Evolutionary conservation across 306 rosid genomes (phyloP), one percentile per base, ranked within the genome.

Genomic region (Cucumis cinereus): DNA sequence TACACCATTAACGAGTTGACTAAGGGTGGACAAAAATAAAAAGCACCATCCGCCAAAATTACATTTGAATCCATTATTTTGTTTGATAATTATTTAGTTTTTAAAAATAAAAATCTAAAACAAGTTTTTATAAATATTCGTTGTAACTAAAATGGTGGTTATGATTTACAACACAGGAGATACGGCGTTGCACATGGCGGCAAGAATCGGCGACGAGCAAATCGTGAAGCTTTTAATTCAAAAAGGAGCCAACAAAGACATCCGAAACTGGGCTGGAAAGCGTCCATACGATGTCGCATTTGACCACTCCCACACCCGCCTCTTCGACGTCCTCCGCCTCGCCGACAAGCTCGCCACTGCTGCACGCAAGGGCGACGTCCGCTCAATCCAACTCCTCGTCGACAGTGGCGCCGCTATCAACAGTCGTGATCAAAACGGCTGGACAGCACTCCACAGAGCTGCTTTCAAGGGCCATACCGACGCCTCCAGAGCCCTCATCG

Each of bases 401-500:
- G 91, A 89, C 50, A 76, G 79, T 0, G 97, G 96, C 0, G 97
- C 92, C 0, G 82, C 85, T 0, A 63, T 91, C 23, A 91, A 91
- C 9, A 92, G 92, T 2, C 78, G 83, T n/a, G 98, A 93, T 80
- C 98, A 87, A 14, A 73, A 91, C 33, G 92, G 93, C 0, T 93
- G 98, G 98, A 91, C 93, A 0, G 89, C 96, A 7, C 84, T 93
- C 55, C 97, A 93, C 33, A 82, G 97, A 2, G 93, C 97, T 0
- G 81, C 91, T 4, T 93, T 93, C 70, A 93, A 91, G 43, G 98
- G 98, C 14, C 74, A 84, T 45, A 62, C 78, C 0, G 90, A 89
- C 0, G 90, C 77, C 0, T 88, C 83, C 14, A 72, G 87, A 56
- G 71, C 57, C 14, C 79, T 93, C 15, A 33, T 93, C 4, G 93